Conservation (phyloP, 2,329 filamentous ascomycete genomes). For the Fusarium equiseti region DNA sequence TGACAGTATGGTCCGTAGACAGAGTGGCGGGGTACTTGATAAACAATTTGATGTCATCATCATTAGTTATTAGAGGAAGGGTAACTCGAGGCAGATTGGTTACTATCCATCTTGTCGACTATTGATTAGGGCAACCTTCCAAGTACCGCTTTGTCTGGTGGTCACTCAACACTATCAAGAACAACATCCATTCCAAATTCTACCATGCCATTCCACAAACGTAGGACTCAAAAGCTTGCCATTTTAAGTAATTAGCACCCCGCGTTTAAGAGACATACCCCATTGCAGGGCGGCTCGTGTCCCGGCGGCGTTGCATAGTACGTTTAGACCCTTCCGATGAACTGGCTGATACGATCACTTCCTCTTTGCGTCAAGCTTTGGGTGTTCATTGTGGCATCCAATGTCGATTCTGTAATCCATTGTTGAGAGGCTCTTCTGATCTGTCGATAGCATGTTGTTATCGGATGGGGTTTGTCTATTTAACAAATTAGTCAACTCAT, state of each 20-base stretch:
- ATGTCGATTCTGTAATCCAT: neutral
- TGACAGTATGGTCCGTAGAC: neutral
- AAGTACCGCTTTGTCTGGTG: neutral
- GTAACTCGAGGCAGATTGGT: neutral
- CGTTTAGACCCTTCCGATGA: neutral
- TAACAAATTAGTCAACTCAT: neutral
- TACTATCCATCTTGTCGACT: neutral
- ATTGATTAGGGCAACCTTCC: neutral
- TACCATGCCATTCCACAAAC: neutral
- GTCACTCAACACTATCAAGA: neutral
- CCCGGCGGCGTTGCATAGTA: neutral
- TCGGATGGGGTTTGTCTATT: neutral
- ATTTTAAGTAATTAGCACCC: neutral
- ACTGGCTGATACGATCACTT: constrained; percentile 1
- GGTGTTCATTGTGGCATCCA: neutral
- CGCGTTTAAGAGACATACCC: neutral
- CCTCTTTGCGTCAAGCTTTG: neutral
- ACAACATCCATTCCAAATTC: neutral
- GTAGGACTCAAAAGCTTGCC: neutral
- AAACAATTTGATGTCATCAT: neutral
- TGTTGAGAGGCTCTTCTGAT: neutral
- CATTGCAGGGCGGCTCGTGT: neutral
- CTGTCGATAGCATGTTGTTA: neutral
- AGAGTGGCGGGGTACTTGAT: neutral
- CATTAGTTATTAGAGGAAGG: neutral